Evolutionary conservation across 768 basidiomycete species (phyloP).

Genomic region (Xerocomus spinulosus): DNA sequence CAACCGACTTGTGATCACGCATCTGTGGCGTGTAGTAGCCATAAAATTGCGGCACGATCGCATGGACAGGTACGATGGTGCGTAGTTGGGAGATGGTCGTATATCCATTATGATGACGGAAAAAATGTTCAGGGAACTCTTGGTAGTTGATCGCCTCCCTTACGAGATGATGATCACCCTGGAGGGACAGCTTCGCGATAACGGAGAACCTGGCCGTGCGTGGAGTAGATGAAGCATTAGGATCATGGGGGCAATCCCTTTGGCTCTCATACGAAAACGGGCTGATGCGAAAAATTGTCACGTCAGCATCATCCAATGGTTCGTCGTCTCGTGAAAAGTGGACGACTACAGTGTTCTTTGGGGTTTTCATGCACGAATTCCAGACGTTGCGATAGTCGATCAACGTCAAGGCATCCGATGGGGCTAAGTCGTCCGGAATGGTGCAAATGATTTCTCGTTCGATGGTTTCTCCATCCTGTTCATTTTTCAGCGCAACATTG

Average conservation of each 20-base stretch:
- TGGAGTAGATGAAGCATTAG: not conserved
- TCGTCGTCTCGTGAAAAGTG: not conserved
- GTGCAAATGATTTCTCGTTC: conserved; percentile 15
- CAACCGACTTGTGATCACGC: too few relatives aligned
- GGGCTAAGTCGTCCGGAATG: not conserved
- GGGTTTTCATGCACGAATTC: not conserved
- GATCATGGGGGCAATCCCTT: conserved; percentile 6
- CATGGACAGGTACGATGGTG: conserved; percentile 42
- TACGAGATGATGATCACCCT: conserved; percentile 35
- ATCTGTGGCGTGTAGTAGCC: conserved; percentile 47
- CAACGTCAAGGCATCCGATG: not conserved
- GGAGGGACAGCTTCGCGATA: conserved; percentile 41
- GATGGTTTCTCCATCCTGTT: conserved; percentile 10
- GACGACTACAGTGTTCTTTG: not conserved
- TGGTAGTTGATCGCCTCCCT: conserved; percentile 29
- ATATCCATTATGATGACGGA: conserved; percentile 25
- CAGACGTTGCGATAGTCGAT: not conserved
- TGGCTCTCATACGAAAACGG: conserved; percentile 12
- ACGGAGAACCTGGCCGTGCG: conserved; percentile 38
- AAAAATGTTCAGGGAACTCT: conserved; percentile 26
- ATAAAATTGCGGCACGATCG: conserved; percentile 60
- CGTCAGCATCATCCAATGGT: not conserved
- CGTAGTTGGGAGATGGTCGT: conserved; percentile 27
- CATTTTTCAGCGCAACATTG: not conserved
- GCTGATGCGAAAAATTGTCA: conserved; percentile 9